phyloP scores from a whole-genome alignment of 176 grass and related monocot genomes.

The Cenchrus purpureus region DNA sequence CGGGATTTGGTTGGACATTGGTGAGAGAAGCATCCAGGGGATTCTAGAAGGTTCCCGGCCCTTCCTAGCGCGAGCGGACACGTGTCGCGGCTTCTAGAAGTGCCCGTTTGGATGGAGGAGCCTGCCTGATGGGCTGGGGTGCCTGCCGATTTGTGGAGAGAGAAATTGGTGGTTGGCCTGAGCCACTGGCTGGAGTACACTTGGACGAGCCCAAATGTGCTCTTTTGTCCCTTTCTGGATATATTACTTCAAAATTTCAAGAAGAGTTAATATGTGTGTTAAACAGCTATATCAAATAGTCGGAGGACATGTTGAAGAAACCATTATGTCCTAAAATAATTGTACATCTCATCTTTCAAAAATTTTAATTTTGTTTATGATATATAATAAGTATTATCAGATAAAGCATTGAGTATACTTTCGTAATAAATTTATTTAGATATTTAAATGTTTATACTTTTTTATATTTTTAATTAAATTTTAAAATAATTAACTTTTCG shows the following conservation, averaged over 20 bases:
- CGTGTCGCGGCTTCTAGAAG: conserved; percentile 50
- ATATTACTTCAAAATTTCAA: background rate
- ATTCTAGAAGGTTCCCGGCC: conserved; percentile 59
- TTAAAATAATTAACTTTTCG: too few species aligned
- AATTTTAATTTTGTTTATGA: too few species aligned
- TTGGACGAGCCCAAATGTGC: background rate
- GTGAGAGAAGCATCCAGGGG: conserved; percentile 55
- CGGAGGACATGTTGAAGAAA: too few species aligned
- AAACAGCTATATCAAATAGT: background rate
- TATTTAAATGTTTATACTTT: too few species aligned
- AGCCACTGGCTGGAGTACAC: background rate
- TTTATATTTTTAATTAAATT: too few species aligned
- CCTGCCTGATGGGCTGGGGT: conserved; percentile 5
- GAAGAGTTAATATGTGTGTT: background rate
- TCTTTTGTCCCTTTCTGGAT: background rate
- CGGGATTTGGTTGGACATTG: conserved; percentile 19
- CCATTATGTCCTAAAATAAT: too few species aligned
- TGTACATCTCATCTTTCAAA: too few species aligned
- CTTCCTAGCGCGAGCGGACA: conserved; percentile 7
- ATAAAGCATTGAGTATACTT: too few species aligned
- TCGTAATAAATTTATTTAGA: too few species aligned
- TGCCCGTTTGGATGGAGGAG: background rate
- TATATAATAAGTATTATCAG: too few species aligned
- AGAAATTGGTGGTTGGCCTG: too few species aligned
- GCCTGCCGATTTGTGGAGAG: too few species aligned